Evolutionary conservation across 1,139 yeast species (phyloP).

Genomic region (Pichia sp.): DNA sequence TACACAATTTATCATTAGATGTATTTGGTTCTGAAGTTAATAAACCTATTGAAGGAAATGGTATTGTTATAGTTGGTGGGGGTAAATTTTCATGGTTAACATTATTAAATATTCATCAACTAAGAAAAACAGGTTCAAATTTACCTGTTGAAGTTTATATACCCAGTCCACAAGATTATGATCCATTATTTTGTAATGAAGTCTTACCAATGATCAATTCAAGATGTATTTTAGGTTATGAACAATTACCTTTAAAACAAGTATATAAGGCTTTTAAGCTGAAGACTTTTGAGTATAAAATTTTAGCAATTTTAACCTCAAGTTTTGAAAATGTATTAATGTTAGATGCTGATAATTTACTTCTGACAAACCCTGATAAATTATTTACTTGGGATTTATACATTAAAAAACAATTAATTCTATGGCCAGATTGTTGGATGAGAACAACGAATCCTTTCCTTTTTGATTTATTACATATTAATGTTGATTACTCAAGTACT

Average conservation of each 20-base stretch:
- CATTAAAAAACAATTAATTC: conserved; percentile 31
- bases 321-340: conserved; percentile 53
- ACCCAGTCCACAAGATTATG: conserved; percentile 46
- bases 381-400: conserved; percentile 37
- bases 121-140: conserved; percentile 46
- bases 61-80: conserved; percentile 61
- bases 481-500: conserved; percentile 26
- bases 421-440: conserved; percentile 78
- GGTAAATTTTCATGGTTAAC: conserved; percentile 52
- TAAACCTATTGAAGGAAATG: conserved; percentile 34
- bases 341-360: conserved; percentile 65
- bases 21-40: conserved; percentile 19
- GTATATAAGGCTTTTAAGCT: conserved; percentile 34
- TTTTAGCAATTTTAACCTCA: conserved; percentile 54
- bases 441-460: conserved; percentile 55
- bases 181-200: conserved; percentile 40
- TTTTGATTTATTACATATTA: conserved; percentile 48
- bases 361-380: conserved; percentile 47
- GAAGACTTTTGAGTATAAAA: conserved; percentile 54
- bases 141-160: conserved; percentile 59
- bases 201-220: conserved; percentile 42
- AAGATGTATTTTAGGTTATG: conserved; percentile 32
- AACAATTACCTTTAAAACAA: conserved; percentile 26
- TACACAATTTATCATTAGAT: conserved; percentile 16
- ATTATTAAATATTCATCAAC: conserved; percentile 44